phyloP scores from a whole-genome alignment of 176 grass and related monocot species.

The Thalia dealbata region DNA sequence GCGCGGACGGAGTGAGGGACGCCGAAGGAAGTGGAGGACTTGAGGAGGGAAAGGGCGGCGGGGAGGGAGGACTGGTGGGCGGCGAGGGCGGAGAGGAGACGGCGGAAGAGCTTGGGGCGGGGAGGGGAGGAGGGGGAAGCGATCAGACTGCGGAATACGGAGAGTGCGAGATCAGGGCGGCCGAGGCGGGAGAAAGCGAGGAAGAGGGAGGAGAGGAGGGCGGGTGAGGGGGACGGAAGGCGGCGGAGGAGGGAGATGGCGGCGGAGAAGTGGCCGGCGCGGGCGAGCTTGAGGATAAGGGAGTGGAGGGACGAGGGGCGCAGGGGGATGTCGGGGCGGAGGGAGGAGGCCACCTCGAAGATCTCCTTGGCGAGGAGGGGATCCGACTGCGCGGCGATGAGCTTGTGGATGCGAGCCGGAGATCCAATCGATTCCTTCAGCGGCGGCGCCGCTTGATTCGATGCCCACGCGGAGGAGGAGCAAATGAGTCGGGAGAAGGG shows the following conservation, averaged over 20 bases:
- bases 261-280: conserved; percentile 8
- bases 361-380: conserved; percentile 69
- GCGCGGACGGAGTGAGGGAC: conserved; percentile 34
- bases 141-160: conserved; percentile 26
- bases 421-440: conserved; percentile 30
- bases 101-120: conserved; percentile 19
- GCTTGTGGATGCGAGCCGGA: conserved; percentile 67
- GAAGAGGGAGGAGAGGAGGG: conserved; percentile 45
- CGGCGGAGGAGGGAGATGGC: conserved; percentile 33
- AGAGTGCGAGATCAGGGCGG: conserved; percentile 24
- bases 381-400: conserved; percentile 45
- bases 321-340: conserved; percentile 32
- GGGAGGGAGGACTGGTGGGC: conserved; percentile 38
- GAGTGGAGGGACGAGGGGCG: conserved; percentile 39
- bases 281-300: conserved; percentile 32
- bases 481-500: not conserved
- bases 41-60: conserved; percentile 31
- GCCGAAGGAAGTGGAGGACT: conserved; percentile 31
- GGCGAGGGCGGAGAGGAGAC: conserved; percentile 34
- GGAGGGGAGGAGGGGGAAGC: conserved; percentile 33
- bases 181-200: conserved; percentile 8
- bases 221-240: conserved; percentile 42
- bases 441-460: not conserved
- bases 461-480: not conserved
- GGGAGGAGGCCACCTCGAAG: conserved; percentile 35